Evolutionary conservation across 116 monocot genomes (phyloP).

Genomic region (Posidonia oceanica): DNA sequence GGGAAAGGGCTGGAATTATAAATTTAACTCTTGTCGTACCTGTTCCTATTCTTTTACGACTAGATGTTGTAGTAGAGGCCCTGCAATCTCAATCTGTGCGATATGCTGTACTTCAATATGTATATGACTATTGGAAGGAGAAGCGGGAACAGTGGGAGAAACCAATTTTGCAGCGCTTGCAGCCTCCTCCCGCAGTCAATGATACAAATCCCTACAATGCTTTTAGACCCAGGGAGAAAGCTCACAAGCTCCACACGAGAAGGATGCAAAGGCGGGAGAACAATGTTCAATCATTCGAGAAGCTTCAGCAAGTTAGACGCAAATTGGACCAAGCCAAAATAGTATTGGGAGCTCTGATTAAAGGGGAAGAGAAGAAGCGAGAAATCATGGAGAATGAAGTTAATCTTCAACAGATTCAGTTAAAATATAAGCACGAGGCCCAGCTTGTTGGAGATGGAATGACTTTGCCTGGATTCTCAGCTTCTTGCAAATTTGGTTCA

Average conservation of each 20-base stretch:
- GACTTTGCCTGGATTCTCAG: constrained; percentile 47
- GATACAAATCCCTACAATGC: constrained; percentile 99
- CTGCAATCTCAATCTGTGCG: too few relatives aligned
- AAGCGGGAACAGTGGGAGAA: too few relatives aligned
- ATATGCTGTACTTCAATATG: too few relatives aligned
- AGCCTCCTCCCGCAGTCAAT: constrained; percentile 93
- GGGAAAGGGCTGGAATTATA: constrained; percentile 71
- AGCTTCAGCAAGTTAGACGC: constrained; percentile 78
- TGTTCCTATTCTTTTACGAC: constrained; percentile 69
- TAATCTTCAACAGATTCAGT: constrained; percentile 62
- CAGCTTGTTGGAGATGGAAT: constrained; percentile 78
- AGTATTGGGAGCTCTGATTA: constrained; percentile 65
- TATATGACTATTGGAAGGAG: too few relatives aligned
- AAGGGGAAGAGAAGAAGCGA: constrained; percentile 93
- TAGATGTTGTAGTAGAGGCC: constrained; percentile 84
- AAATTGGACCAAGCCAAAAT: constrained; percentile 63
- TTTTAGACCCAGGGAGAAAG: constrained; percentile 93
- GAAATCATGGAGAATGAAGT: constrained; percentile 68
- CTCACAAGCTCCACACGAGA: constrained; percentile 84
- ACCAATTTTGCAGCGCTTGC: too few relatives aligned
- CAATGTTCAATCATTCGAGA: constrained; percentile 92
- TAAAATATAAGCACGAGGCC: constrained; percentile 87
- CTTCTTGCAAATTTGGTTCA: constrained; percentile 49
- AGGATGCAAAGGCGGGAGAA: constrained; percentile 98
- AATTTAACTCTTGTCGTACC: constrained; percentile 43